A percentile compares a stretch with the other conserved stretches of the same genome.
Evolutionary conservation across 2,329 filamentous ascomycete species (phyloP).

Genomic region (Nothophaeocryptopus gaeumannii): DNA sequence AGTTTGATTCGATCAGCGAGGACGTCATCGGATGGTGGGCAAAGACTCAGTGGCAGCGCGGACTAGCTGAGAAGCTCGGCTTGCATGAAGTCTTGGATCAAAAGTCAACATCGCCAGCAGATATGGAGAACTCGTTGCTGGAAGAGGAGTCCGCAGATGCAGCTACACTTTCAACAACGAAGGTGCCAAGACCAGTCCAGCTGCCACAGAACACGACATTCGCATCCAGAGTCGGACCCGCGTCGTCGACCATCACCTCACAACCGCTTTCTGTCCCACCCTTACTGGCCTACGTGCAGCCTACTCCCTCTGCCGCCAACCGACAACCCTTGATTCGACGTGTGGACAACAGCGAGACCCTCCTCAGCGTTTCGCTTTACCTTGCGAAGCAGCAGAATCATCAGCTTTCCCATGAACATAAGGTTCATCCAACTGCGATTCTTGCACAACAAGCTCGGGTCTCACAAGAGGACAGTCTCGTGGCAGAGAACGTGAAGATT

Average conservation of each 20-base stretch:
- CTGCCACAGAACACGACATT: conserved; percentile 37
- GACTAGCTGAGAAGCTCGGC: conserved; percentile 73
- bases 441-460: conserved; percentile 80
- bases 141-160: conserved; percentile 26
- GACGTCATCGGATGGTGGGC: conserved; percentile 95
- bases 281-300: conserved; percentile 79
- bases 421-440: conserved; percentile 78
- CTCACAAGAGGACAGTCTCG: conserved; percentile 74
- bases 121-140: conserved; percentile 24
- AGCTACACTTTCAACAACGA: conserved; percentile 48
- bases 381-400: conserved; percentile 73
- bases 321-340: conserved; percentile 70
- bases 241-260: conserved; percentile 11
- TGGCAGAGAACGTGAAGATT: conserved; percentile 84
- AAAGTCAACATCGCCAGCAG: conserved; percentile 28
- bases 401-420: conserved; percentile 72
- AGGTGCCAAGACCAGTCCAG: conserved; percentile 50
- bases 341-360: conserved; percentile 80
- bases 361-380: conserved; percentile 77
- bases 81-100: conserved; percentile 64
- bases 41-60: conserved; percentile 86
- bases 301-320: conserved; percentile 32
- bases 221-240: conserved; percentile 34
- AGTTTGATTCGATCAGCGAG: conserved; percentile 82
- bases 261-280: conserved; percentile 59